A percentile compares a stretch with the other conserved stretches of the same genome.
These are phyloP conservation scores for Pelagomonas calceolata DNA, from an alignment of 108 stramenopile species.

Conservation along the genomic window DNA sequence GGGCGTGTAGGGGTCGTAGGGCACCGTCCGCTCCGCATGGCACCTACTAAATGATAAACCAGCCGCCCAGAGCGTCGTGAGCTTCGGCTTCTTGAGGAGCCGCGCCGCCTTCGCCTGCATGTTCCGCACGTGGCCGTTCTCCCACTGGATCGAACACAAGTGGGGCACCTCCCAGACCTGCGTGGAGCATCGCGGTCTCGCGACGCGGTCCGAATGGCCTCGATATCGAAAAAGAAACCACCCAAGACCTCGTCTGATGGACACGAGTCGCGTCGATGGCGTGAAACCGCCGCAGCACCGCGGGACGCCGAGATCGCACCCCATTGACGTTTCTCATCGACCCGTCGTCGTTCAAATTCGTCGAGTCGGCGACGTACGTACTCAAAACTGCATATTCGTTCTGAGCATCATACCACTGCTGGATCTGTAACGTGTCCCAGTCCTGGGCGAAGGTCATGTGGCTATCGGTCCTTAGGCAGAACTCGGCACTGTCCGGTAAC, in stretches of 20 bases:
- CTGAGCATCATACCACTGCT: slow-evolving; percentile 56
- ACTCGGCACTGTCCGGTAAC: slow-evolving; percentile 61
- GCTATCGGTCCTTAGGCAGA: slow-evolving; percentile 75
- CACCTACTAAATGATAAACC: slow-evolving; percentile 56
- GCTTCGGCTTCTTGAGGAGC: slow-evolving; percentile 47
- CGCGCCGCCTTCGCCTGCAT: slow-evolving; percentile 53
- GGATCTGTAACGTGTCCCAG: slow-evolving; percentile 50
- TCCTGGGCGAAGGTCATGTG: slow-evolving; percentile 71
- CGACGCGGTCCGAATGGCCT: too few relatives aligned
- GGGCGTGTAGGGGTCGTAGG: slow-evolving; percentile 71
- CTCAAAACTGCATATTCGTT: slow-evolving; percentile 79
- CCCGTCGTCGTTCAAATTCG: slow-evolving; percentile 17
- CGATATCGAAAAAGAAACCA: too few relatives aligned
- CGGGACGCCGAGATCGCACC: too few relatives aligned
- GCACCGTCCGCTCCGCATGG: slow-evolving; percentile 74
- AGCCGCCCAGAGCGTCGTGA: slow-evolving; percentile 79
- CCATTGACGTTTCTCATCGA: slow-evolving; percentile 19
- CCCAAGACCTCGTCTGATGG: too few relatives aligned
- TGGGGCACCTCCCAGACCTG: slow-evolving; percentile 52
- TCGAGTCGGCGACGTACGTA: slow-evolving; percentile 64
- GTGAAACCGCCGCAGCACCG: too few relatives aligned
- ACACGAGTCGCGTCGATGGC: too few relatives aligned
- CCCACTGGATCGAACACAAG: slow-evolving; percentile 60
- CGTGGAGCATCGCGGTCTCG: too few relatives aligned
- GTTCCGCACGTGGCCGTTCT: slow-evolving; percentile 46